Evolutionary conservation across 139 green algal genomes (phyloP).

Genomic region (Asterochloris sp.): DNA sequence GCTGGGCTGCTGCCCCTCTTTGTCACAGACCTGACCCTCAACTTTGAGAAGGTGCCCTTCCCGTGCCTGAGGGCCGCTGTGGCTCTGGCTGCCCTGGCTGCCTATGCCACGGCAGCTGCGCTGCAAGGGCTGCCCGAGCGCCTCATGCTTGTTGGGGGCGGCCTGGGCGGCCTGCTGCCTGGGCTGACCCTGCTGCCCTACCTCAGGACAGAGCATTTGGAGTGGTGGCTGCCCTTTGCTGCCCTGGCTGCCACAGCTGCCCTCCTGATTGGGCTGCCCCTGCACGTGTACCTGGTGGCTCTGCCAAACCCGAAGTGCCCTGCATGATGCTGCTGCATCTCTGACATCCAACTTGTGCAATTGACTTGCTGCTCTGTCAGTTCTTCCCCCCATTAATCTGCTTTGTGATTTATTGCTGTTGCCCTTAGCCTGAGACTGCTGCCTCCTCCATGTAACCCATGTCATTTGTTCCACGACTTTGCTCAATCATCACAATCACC

Average conservation of each 20-base stretch:
- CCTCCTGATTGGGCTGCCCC: constrained; percentile 12
- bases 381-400: no score
- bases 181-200: constrained; percentile 13
- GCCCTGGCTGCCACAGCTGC: neutral
- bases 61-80: neutral
- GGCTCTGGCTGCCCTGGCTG: neutral
- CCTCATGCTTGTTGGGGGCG: constrained; percentile 10
- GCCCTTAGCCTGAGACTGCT: no score
- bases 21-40: constrained; percentile 19
- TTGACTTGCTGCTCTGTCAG: no score
- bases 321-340: neutral
- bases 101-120: constrained; percentile 2
- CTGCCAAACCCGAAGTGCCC: constrained; percentile 5
- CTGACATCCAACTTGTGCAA: no score
- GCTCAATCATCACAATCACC: no score
- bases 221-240: constrained; percentile 22
- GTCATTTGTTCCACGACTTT: no score
- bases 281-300: constrained; percentile 6
- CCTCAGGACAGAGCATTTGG: constrained; percentile 24
- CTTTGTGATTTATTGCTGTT: no score
- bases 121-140: constrained; percentile 9
- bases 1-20: constrained; percentile 21
- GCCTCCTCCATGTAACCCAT: no score
- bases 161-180: constrained; percentile 9
- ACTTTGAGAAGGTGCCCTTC: constrained; percentile 25